Percentiles rank a stretch among this genome's conserved stretches.
phyloP scores from a whole-genome alignment of 768 basidiomycete genomes.

The Dacryopinax primogenitus region DNA sequence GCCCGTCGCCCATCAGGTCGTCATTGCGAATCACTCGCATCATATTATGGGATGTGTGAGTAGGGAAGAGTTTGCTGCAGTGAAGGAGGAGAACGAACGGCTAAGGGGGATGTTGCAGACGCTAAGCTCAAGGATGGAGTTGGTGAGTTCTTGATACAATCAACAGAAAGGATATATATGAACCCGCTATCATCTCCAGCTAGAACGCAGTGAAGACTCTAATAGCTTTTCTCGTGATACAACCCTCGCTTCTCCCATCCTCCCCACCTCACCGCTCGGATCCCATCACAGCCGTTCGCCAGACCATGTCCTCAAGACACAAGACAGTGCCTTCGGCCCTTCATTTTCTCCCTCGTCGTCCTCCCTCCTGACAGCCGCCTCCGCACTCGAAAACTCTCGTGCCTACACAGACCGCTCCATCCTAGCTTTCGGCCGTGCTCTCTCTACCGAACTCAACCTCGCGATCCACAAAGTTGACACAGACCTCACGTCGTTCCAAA shows the following conservation, averaged over 20 bases:
- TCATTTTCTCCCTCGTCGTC: slow-evolving; percentile 1
- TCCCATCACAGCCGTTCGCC: not conserved
- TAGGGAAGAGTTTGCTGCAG: too few relatives aligned
- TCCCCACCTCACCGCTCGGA: not conserved
- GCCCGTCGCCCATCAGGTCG: too few relatives aligned
- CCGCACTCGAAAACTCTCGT: slow-evolving; percentile 1
- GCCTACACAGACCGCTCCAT: slow-evolving; percentile 12
- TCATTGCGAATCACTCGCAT: too few relatives aligned
- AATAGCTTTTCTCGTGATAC: not conserved
- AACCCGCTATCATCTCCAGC: too few relatives aligned
- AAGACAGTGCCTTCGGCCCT: not conserved
- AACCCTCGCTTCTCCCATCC: not conserved
- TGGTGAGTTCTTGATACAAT: too few relatives aligned
- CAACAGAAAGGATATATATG: too few relatives aligned
- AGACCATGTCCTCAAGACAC: not conserved
- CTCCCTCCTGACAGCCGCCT: not conserved
- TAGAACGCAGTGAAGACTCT: not conserved
- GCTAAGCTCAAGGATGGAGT: too few relatives aligned
- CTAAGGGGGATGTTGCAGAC: too few relatives aligned
- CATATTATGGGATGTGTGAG: too few relatives aligned
- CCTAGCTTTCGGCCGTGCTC: slow-evolving; percentile 7
- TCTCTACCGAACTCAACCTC: not conserved
- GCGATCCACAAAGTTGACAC: too few relatives aligned
- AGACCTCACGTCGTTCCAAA: too few relatives aligned
- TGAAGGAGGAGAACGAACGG: too few relatives aligned